Evolutionary conservation across 1,284 basidiomycete genomes (phyloP).

Genomic region (Papiliotrema flavescens): DNA sequence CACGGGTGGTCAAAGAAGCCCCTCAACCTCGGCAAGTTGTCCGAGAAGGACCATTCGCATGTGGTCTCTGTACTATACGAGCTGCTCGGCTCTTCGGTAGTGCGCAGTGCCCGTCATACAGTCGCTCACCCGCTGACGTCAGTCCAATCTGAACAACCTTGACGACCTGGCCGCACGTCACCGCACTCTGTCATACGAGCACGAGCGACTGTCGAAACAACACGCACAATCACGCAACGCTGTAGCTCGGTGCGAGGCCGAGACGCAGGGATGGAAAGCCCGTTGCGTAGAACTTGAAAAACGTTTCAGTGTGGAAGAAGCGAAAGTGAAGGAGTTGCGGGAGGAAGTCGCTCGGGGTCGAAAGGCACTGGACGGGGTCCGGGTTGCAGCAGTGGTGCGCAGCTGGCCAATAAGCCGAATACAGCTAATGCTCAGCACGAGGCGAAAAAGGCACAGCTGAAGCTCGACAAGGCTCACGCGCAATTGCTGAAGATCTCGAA

Average conservation of each 20-base stretch:
- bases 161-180: conserved; percentile 72
- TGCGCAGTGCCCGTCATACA: conserved; percentile 52
- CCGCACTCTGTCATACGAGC: conserved; percentile 74
- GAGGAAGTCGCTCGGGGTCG: conserved; percentile 37
- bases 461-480: conserved; percentile 71
- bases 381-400: conserved; percentile 45
- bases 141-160: conserved; percentile 74
- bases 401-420: not conserved
- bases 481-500: conserved; percentile 70
- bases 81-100: conserved; percentile 72
- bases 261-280: conserved; percentile 60
- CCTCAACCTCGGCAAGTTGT: conserved; percentile 57
- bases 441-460: conserved; percentile 69
- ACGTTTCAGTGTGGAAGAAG: conserved; percentile 54
- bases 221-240: conserved; percentile 21
- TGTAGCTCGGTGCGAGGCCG: conserved; percentile 50
- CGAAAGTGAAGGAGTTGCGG: conserved; percentile 56
- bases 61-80: conserved; percentile 71
- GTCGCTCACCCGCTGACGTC: conserved; percentile 1
- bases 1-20: conserved; percentile 69
- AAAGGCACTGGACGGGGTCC: conserved; percentile 44
- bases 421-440: conserved; percentile 54
- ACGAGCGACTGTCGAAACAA: conserved; percentile 69
- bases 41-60: conserved; percentile 60
- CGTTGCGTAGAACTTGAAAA: conserved; percentile 55